Percentiles rank a stretch among this genome's conserved stretches.
phyloP scores from a whole-genome alignment of 495 filamentous ascomycete genomes.

The Hypoxylon crocopeplum region DNA sequence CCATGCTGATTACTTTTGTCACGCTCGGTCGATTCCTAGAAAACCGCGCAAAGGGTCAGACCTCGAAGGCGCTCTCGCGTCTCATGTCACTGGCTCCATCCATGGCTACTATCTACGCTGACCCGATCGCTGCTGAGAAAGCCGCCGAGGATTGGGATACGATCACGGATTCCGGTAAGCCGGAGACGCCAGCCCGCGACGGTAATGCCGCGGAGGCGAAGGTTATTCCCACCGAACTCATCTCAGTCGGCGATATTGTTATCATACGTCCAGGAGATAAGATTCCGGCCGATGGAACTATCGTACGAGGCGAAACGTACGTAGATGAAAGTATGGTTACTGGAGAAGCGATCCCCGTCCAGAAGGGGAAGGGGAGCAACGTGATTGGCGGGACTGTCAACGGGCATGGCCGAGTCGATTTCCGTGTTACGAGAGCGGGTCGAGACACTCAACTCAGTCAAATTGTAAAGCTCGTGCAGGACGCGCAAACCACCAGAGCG shows the following conservation, averaged over 20 bases:
- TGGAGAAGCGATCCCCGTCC: constrained; percentile 91
- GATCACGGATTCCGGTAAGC: constrained; percentile 40
- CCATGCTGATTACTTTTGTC: constrained; percentile 98
- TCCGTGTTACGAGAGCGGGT: constrained; percentile 90
- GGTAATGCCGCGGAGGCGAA: constrained; percentile 76
- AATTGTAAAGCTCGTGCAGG: constrained; percentile 95
- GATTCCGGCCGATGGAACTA: constrained; percentile 89
- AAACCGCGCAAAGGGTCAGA: constrained; percentile 95
- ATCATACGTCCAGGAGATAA: constrained; percentile 94
- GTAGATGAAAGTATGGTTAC: constrained; percentile 99
- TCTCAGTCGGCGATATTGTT: constrained; percentile 93
- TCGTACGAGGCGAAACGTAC: constrained; percentile 89
- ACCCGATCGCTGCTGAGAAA: constrained; percentile 93
- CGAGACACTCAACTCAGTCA: constrained; percentile 96
- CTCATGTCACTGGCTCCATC: constrained; percentile 96
- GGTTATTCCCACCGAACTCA: constrained; percentile 88
- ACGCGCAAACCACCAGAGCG: constrained; percentile 92
- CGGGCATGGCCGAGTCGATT: constrained; percentile 87
- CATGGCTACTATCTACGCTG: constrained; percentile 97
- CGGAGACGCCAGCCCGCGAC: constrained; percentile 53
- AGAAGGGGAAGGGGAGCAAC: constrained; percentile 78
- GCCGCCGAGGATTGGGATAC: constrained; percentile 78
- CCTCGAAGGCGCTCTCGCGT: constrained; percentile 89
- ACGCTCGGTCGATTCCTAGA: constrained; percentile 91
- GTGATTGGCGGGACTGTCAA: constrained; percentile 98